Conservation (phyloP, 495 filamentous ascomycete species). For the Lentithecium fluviatile region DNA sequence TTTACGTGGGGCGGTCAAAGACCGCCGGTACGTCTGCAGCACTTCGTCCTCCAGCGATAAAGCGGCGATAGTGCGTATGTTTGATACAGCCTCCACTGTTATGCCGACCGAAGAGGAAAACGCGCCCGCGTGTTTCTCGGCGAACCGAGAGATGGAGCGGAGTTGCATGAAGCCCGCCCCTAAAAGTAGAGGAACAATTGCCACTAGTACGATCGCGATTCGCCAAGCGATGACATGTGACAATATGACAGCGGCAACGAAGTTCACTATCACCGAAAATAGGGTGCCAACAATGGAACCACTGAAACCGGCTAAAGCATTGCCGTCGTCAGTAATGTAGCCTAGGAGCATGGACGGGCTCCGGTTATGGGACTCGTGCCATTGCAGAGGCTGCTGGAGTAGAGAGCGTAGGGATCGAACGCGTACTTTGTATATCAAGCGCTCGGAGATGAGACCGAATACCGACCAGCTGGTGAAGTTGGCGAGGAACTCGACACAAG, state of each 20-base stretch:
- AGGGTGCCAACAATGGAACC: slow-evolving; percentile 83
- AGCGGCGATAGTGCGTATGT: slow-evolving; percentile 86
- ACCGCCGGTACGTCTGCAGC: slow-evolving; percentile 60
- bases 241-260: slow-evolving; percentile 66
- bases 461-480: slow-evolving; percentile 66
- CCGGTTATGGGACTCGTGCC: slow-evolving; percentile 85
- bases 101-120: slow-evolving; percentile 75
- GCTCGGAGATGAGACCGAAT: slow-evolving; percentile 82
- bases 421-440: slow-evolving; percentile 76
- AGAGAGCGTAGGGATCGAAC: slow-evolving; percentile 78
- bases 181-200: slow-evolving; percentile 73
- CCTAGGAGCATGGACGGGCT: slow-evolving; percentile 74
- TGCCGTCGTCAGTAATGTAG: slow-evolving; percentile 81
- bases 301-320: slow-evolving; percentile 73
- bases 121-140: slow-evolving; percentile 64
- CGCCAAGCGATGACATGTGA: slow-evolving; percentile 81
- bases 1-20: slow-evolving; percentile 48
- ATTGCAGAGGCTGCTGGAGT: slow-evolving; percentile 83
- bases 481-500: slow-evolving; percentile 70
- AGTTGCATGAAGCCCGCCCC: slow-evolving; percentile 83
- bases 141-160: slow-evolving; percentile 74
- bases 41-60: slow-evolving; percentile 82
- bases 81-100: slow-evolving; percentile 84
- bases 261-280: slow-evolving; percentile 70
- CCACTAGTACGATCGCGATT: slow-evolving; percentile 76